Evolutionary conservation across 192 early-diverging fungal genomes (phyloP), one percentile per base, ranked within the genome.

Genomic region (Linnemannia schmuckeri): DNA sequence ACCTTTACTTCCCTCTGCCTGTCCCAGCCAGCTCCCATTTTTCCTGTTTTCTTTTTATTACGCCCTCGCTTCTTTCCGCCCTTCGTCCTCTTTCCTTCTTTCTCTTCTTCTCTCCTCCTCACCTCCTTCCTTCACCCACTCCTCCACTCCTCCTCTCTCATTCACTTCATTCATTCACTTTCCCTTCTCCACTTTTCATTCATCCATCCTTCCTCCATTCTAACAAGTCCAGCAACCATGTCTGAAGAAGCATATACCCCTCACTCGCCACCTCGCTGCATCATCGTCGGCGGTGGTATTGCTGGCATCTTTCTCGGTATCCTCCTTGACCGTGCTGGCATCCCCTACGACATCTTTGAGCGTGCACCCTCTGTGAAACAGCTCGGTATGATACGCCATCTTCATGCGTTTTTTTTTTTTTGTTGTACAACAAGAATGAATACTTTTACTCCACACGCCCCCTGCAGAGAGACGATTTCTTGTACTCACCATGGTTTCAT

Each of bases 291-390:
- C 3, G 80, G 47, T 22, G 80, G 80, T 13, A 47, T 82, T 1
- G 68, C 66, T 8, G 80, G 80, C 18, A 38, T 82, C 27, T 57
- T 82, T 40, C 47, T 82, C 4, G 80, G 24, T 22, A 75, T 76
- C 49, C 71, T 82, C 6, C 80, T 82, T 1, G 73, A 57, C 6
- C 52, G 74, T 15, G 80, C 80, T 22, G 52, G 47, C 35, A 82
- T 82, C 44, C 68, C 80, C 33, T 82, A 69, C 70, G 74, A 47
- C 17, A 82, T 82, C 47, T 82, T 57, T n/a, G 80, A 82, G 55
- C 61, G 68, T 33, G 61, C 80, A 6, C 24, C 57, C 20, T n/a
- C 24, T 27, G 73, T 76, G 33, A 66, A 82, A 47, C 61, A 66
- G 7, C 69, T 76, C 0, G 80, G 80, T 82, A 82, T 10, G 44